Evolutionary conservation across 306 rosid genomes (phyloP).

Genomic region (Lathyrus oleraceus): DNA sequence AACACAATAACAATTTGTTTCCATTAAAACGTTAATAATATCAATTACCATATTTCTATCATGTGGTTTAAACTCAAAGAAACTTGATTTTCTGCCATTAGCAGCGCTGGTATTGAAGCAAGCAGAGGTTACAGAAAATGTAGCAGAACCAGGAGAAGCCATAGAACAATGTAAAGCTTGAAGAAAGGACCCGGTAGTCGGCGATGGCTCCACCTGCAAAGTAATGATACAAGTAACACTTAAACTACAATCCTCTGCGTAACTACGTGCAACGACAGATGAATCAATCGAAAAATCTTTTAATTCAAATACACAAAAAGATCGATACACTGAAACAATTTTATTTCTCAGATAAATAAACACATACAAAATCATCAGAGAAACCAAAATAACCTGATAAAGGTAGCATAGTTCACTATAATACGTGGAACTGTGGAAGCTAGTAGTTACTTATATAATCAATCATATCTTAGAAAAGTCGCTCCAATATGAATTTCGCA

Average conservation of each 20-base stretch:
- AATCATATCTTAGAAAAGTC: conserved; percentile 34
- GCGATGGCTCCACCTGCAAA: conserved; percentile 95
- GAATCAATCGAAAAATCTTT: conserved; percentile 15
- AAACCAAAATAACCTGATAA: conserved; percentile 14
- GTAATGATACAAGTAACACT: conserved; percentile 19
- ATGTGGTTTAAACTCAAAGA: conserved; percentile 77
- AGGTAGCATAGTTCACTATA: conserved; percentile 34
- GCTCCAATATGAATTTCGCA: conserved; percentile 35
- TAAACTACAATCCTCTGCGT: conserved; percentile 18
- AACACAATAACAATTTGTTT: conserved; percentile 20
- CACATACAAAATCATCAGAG: too few species aligned
- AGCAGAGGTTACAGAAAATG: conserved; percentile 54
- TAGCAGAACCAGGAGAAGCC: conserved; percentile 44
- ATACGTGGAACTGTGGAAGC: too few species aligned
- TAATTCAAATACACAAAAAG: not conserved
- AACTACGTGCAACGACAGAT: conserved; percentile 25
- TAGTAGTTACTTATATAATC: conserved; percentile 41
- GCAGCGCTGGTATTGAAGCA: conserved; percentile 49
- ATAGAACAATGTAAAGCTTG: conserved; percentile 53
- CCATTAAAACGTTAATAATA: conserved; percentile 18
- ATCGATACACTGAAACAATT: too few species aligned
- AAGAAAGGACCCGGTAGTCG: conserved; percentile 88
- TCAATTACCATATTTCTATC: conserved; percentile 61
- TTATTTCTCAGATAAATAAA: too few species aligned
- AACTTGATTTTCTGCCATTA: conserved; percentile 58